Evolutionary conservation across 1,284 basidiomycete genomes (phyloP), one percentile per base, ranked within the genome.

Genomic region (Microbotryum saponariae): DNA sequence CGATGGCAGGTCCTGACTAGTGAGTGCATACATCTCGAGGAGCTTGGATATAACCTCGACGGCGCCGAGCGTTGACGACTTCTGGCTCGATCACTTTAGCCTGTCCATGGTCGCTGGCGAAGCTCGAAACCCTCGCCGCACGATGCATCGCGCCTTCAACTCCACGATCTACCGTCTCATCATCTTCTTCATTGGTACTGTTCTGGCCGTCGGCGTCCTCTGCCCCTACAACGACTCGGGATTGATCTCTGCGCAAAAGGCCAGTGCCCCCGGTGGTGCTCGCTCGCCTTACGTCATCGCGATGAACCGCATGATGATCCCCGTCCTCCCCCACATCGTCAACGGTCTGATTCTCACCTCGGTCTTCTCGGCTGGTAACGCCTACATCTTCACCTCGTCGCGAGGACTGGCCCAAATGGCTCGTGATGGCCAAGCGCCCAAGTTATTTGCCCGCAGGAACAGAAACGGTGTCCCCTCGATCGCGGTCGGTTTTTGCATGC

Each of bases 71-170:
- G 10, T 14, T 21, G 25, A 65, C 58, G 58, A 71, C 20, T 68
- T 67, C 10, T 63, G 70, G 58, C 54, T 59, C 29, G 3, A 54
- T 18, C 14, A 31, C 45, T 42, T 18, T 20, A 10, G 37, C 16
- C 45, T 42, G 16, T 45, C 51, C 20, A 27, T 58, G 61, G 64
- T 70, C 23, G 66, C 72, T 0, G 71, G 69, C 7, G 73, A 74
- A 55, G 67, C 70, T 62, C 64, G 20, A 64, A 74, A 71, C 68
- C 72, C 70, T 4, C 67, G 75, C 20, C 65, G 64, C 16, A 61
- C 70, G 51, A 62, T 76, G 51, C 74, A 74, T 6, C 62, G 59
- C 46, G 74, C 73, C 3, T 74, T 74, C 67, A 73, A 68, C 27
- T 56, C 66, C 2, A 72, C 69, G 16, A 62, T 72, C 37, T 70